Percentiles rank a stretch among this genome's conserved stretches.
Evolutionary conservation across 495 filamentous ascomycete species (phyloP).

Genomic region (Aspergillus conjunctus): DNA sequence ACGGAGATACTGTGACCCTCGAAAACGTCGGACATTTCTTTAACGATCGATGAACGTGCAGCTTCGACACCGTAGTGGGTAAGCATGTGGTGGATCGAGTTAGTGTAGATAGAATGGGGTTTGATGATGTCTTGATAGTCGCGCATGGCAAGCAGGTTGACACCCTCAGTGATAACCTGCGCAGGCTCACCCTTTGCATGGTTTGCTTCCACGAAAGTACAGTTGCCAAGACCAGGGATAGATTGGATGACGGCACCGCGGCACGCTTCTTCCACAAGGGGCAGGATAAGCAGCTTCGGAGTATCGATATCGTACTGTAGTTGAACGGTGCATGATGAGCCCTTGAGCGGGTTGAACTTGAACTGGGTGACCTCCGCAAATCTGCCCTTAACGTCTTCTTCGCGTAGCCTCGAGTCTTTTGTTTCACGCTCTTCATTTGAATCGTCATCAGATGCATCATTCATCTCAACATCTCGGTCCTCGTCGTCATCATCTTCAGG

Average conservation of each 20-base stretch:
- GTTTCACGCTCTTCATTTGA: slow-evolving; percentile 42
- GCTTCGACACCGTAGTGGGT: slow-evolving; percentile 91
- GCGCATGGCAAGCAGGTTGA: slow-evolving; percentile 89
- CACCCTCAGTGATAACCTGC: slow-evolving; percentile 75
- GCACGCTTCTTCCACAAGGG: slow-evolving; percentile 77
- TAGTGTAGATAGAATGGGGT: slow-evolving; percentile 83
- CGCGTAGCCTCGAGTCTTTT: slow-evolving; percentile 54
- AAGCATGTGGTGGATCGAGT: slow-evolving; percentile 86
- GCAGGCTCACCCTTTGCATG: slow-evolving; percentile 55
- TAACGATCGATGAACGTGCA: slow-evolving; percentile 79
- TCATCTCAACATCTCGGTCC: slow-evolving; percentile 38
- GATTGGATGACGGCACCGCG: slow-evolving; percentile 82
- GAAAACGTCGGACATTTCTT: slow-evolving; percentile 87
- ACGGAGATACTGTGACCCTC: slow-evolving; percentile 89
- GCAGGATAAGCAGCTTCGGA: slow-evolving; percentile 91
- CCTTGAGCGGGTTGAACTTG: slow-evolving; percentile 74
- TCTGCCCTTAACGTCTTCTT: slow-evolving; percentile 66
- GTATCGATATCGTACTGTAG: slow-evolving; percentile 80
- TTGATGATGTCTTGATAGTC: slow-evolving; percentile 84
- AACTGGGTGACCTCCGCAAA: slow-evolving; percentile 69
- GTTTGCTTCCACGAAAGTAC: slow-evolving; percentile 69
- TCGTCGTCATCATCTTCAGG: slow-evolving; percentile 48
- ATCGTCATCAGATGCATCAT: slow-evolving; percentile 38
- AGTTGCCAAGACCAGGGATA: slow-evolving; percentile 71
- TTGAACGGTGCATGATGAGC: slow-evolving; percentile 75